phyloP scores from a whole-genome alignment of 2,329 filamentous ascomycete genomes.

The Pseudogymnoascus sp. region DNA sequence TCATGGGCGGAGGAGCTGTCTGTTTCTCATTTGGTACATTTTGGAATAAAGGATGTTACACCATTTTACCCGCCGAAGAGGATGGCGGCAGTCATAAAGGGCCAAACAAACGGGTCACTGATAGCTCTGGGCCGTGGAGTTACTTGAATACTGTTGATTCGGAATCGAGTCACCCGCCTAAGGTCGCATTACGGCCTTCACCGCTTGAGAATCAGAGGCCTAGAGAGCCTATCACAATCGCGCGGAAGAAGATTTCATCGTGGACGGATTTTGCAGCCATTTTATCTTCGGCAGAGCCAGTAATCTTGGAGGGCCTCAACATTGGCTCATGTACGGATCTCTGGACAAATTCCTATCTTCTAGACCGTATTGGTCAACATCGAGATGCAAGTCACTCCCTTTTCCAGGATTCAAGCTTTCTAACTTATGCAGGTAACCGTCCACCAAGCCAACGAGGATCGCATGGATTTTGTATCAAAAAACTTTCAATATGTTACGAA shows the following conservation, averaged over 20 bases:
- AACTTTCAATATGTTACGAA: slow-evolving; percentile 72
- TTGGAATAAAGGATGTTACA: slow-evolving; percentile 55
- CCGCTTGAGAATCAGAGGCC: not conserved
- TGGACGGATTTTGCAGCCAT: slow-evolving; percentile 51
- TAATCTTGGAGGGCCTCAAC: slow-evolving; percentile 55
- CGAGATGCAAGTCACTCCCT: slow-evolving; percentile 42
- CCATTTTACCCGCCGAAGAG: slow-evolving; percentile 1
- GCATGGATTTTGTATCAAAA: slow-evolving; percentile 74
- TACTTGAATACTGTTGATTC: slow-evolving; percentile 18
- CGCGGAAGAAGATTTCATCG: slow-evolving; percentile 43
- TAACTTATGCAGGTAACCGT: slow-evolving; percentile 51
- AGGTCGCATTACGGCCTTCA: not conserved
- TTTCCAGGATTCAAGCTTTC: not conserved
- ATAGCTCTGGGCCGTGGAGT: slow-evolving; percentile 15
- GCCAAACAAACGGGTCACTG: not conserved
- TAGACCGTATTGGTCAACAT: slow-evolving; percentile 48
- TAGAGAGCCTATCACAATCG: slow-evolving; percentile 30
- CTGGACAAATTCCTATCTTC: slow-evolving; percentile 65
- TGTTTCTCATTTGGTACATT: slow-evolving; percentile 87
- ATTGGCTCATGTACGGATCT: slow-evolving; percentile 57
- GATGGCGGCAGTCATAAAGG: not conserved
- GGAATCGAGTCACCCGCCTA: not conserved
- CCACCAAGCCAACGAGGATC: slow-evolving; percentile 55
- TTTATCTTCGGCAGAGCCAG: slow-evolving; percentile 48
- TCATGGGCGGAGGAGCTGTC: slow-evolving; percentile 73